Percentiles rank a stretch among this genome's conserved stretches.
Conservation (phyloP, 495 filamentous ascomycete species). For the Hypoxylon rickii region DNA sequence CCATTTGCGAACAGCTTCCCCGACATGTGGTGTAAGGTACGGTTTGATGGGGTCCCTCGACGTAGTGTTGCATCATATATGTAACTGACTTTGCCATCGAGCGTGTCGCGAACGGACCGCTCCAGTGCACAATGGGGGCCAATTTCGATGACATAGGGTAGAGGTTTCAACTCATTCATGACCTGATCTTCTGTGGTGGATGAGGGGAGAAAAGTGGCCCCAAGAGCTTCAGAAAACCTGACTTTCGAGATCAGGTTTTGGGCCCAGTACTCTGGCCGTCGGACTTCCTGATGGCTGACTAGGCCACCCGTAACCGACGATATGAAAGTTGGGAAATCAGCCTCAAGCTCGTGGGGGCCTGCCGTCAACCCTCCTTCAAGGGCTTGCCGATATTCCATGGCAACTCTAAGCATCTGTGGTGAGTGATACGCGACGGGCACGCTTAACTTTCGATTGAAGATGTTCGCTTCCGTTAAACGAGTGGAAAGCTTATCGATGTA, state of each 20-base stretch:
- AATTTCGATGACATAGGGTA: conserved; percentile 55
- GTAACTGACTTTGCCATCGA: not conserved
- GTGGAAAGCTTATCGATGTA: conserved; percentile 40
- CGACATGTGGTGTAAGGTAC: not conserved
- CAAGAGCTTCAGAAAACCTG: conserved; percentile 33
- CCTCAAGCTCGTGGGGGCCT: not conserved
- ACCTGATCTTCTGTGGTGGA: not conserved
- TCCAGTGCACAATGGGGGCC: conserved; percentile 61
- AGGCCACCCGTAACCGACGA: conserved; percentile 38
- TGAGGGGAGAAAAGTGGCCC: not conserved
- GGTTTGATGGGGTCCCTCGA: not conserved
- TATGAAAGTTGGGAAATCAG: conserved; percentile 46
- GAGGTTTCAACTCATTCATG: no score
- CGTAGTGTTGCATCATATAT: not conserved
- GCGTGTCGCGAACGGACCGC: conserved; percentile 36
- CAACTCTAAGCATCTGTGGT: conserved; percentile 40
- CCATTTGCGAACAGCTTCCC: conserved; percentile 27
- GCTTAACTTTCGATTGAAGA: conserved; percentile 47
- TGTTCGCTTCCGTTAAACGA: conserved; percentile 24
- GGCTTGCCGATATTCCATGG: conserved; percentile 41
- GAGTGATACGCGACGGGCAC: conserved; percentile 49
- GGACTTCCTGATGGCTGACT: conserved; percentile 30
- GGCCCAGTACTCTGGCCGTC: conserved; percentile 42
- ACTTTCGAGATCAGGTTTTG: conserved; percentile 50
- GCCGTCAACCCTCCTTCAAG: not conserved